A percentile compares a stretch with the other conserved stretches of the same genome.
These are phyloP conservation scores for Quillaja saponaria DNA, from an alignment of 306 rosid species.

Conservation along the genomic window DNA sequence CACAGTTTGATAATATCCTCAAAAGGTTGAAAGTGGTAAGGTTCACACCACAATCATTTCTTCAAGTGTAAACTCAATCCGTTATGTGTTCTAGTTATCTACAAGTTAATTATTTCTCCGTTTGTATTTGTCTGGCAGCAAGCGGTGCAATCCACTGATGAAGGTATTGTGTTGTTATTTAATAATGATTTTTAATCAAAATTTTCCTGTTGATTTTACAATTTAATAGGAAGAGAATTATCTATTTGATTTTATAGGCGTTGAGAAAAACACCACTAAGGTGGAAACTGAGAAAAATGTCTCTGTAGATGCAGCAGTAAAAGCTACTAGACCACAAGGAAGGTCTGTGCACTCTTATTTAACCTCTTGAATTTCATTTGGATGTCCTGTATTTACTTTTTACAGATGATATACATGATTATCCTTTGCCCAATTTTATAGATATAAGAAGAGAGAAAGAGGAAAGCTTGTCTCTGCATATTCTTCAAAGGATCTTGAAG, in stretches of 20 bases:
- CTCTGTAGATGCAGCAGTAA: constrained; percentile 39
- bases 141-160: constrained; percentile 49
- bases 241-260: constrained; percentile 26
- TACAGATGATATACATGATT: background rate
- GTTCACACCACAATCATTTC: background rate
- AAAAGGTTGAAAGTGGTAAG: constrained; percentile 93
- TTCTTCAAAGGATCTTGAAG: constrained; percentile 89
- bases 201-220: background rate
- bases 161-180: constrained; percentile 41
- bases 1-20: constrained; percentile 85
- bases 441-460: constrained; percentile 85
- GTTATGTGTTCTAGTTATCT: background rate
- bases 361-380: background rate
- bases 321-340: constrained; percentile 86
- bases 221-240: constrained; percentile 20
- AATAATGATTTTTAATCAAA: constrained; percentile 5
- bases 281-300: constrained; percentile 35
- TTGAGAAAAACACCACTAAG: constrained; percentile 29
- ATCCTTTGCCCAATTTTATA: constrained; percentile 28
- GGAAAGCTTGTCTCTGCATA: constrained; percentile 85
- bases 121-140: constrained; percentile 45
- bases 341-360: constrained; percentile 49
- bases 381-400: background rate
- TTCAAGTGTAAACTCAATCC: background rate
- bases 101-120: background rate